Conservation (phyloP, 2,329 filamentous ascomycete genomes). For the Aspergillus pseudoterreus region DNA sequence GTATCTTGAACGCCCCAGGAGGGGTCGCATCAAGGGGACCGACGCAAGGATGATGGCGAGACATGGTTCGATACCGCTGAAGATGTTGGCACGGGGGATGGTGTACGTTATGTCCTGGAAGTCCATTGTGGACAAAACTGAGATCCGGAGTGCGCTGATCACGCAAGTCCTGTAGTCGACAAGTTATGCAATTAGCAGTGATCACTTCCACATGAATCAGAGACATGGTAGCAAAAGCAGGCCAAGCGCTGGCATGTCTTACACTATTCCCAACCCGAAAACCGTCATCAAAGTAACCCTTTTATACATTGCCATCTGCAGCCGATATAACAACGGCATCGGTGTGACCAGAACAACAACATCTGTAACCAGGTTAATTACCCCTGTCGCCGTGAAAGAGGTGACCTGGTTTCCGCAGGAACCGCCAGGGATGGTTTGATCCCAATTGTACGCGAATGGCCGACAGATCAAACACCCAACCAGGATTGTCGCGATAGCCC, state of each 20-base stretch:
- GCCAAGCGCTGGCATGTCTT: conserved; percentile 1
- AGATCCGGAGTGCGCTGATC: conserved; percentile 34
- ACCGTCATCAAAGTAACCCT: conserved; percentile 21
- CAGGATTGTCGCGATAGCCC: conserved; percentile 26
- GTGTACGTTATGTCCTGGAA: conserved; percentile 34
- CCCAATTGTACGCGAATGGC: conserved; percentile 24
- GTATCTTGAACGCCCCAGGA: conserved; percentile 27
- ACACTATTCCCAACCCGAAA: conserved; percentile 22
- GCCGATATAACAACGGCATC: conserved; percentile 17
- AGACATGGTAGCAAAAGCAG: neutral
- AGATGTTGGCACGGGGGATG: conserved; percentile 33
- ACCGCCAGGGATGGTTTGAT: conserved; percentile 19
- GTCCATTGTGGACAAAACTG: conserved; percentile 30
- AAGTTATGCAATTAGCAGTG: neutral
- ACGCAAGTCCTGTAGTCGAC: conserved; percentile 28
- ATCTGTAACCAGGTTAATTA: conserved; percentile 24
- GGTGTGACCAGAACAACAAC: conserved; percentile 19
- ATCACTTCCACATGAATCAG: neutral
- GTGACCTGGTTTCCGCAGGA: conserved; percentile 19
- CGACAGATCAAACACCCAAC: conserved; percentile 18
- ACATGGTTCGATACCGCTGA: conserved; percentile 37
- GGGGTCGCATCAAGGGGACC: conserved; percentile 39
- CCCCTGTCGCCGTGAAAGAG: conserved; percentile 18
- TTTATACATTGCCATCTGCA: conserved; percentile 22
- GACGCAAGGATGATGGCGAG: conserved; percentile 40